Evolutionary conservation across 805 yeast species (phyloP).

Genomic region (Candida railenensis): DNA sequence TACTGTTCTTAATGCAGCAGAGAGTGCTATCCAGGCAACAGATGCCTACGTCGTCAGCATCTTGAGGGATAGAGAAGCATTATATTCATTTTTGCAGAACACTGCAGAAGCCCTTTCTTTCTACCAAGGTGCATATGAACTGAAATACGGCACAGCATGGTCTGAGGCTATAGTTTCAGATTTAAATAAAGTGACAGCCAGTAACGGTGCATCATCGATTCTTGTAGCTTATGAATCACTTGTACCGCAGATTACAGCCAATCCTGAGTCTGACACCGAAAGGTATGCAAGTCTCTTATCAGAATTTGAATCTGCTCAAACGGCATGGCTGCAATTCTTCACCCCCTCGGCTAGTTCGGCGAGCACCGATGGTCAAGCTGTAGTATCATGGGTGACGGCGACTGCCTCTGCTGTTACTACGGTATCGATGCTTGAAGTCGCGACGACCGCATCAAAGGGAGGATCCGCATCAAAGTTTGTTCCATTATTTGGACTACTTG

Average conservation of each 20-base stretch:
- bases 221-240: background rate
- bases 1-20: background rate
- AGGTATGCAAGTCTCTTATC: background rate
- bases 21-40: background rate
- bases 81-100: background rate
- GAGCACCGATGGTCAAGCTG: background rate
- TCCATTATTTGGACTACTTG: background rate
- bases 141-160: background rate
- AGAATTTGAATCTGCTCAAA: background rate
- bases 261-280: background rate
- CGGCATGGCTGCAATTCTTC: background rate
- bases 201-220: background rate
- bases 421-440: background rate
- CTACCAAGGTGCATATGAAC: background rate
- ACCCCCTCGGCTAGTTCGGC: background rate
- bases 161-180: background rate
- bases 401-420: background rate
- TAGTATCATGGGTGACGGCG: background rate
- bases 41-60: background rate
- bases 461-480: background rate
- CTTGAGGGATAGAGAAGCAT: background rate
- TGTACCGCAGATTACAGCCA: background rate
- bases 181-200: background rate
- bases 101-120: background rate
- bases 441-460: background rate